Conservation (phyloP, 306 rosid genomes). For the Dryas drummondii region DNA sequence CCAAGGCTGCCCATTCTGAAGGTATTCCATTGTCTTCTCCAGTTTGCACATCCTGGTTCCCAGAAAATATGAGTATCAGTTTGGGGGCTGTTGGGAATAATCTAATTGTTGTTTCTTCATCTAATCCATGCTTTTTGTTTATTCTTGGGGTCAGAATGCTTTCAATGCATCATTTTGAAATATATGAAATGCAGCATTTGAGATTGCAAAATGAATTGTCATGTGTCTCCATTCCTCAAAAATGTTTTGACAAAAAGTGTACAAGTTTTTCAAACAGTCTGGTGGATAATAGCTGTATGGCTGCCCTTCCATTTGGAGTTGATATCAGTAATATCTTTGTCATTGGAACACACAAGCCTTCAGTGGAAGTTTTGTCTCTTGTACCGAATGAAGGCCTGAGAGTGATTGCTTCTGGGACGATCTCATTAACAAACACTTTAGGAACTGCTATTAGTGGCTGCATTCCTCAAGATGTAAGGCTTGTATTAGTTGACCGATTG, state of each 20-base stretch:
- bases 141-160: conserved; percentile 75
- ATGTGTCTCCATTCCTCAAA: conserved; percentile 83
- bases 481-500: conserved; percentile 70
- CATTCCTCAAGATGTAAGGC: conserved; percentile 91
- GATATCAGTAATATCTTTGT: conserved; percentile 59
- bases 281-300: conserved; percentile 32
- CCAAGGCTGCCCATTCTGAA: conserved; percentile 68
- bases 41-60: conserved; percentile 76
- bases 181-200: conserved; percentile 76
- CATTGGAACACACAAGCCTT: conserved; percentile 91
- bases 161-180: conserved; percentile 59
- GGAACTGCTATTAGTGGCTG: conserved; percentile 85
- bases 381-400: conserved; percentile 51
- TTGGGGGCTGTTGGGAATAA: conserved; percentile 93
- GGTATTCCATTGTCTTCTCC: conserved; percentile 77
- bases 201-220: conserved; percentile 77
- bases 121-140: conserved; percentile 77
- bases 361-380: conserved; percentile 70
- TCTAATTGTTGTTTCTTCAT: conserved; percentile 84
- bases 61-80: conserved; percentile 63
- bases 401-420: conserved; percentile 69
- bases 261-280: conserved; percentile 33
- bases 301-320: conserved; percentile 49
- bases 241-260: conserved; percentile 35
- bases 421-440: conserved; percentile 56